A percentile compares a stretch with the other conserved stretches of the same genome.
phyloP scores from a whole-genome alignment of 2,329 filamentous ascomycete genomes.

The Botryotinia narcissicola region DNA sequence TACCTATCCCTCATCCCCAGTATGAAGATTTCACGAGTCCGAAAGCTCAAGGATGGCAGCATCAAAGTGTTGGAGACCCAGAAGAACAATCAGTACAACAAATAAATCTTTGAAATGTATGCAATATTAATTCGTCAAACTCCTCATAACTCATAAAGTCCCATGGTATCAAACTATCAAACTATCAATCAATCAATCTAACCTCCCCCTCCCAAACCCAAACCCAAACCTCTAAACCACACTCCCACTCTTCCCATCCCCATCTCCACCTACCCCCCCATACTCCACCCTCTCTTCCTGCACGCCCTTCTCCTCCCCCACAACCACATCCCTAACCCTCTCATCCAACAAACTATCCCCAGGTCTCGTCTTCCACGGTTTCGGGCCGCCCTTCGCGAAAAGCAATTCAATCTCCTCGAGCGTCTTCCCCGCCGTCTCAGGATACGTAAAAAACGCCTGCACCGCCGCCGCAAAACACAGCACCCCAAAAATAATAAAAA shows the following conservation, averaged over 20 bases:
- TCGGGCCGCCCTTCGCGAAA: slow-evolving; percentile 30
- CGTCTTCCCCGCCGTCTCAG: slow-evolving; percentile 39
- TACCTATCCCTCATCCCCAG: too few relatives aligned
- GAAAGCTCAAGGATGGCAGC: not conserved
- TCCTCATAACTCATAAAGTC: not conserved
- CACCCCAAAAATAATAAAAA: slow-evolving; percentile 50
- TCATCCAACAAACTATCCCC: slow-evolving; percentile 26
- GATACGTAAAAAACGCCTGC: slow-evolving; percentile 35
- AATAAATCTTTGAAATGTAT: too few relatives aligned
- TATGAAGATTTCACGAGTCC: not conserved
- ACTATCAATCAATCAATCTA: not conserved
- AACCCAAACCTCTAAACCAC: not conserved
- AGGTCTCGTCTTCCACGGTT: slow-evolving; percentile 31
- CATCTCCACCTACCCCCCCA: not conserved
- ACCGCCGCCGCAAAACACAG: slow-evolving; percentile 46
- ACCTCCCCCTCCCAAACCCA: not conserved
- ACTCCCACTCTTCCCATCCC: not conserved
- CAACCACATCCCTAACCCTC: slow-evolving; percentile 25
- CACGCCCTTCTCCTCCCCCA: slow-evolving; percentile 2
- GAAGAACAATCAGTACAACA: not conserved
- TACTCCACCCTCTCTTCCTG: not conserved
- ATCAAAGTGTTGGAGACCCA: accelerated
- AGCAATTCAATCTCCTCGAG: slow-evolving; percentile 40
- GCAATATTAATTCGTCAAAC: too few relatives aligned
- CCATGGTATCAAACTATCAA: not conserved